Base-by-base conservation (phyloP, 2,329 filamentous ascomycete genomes). In the Ophiostoma montium region DNA sequence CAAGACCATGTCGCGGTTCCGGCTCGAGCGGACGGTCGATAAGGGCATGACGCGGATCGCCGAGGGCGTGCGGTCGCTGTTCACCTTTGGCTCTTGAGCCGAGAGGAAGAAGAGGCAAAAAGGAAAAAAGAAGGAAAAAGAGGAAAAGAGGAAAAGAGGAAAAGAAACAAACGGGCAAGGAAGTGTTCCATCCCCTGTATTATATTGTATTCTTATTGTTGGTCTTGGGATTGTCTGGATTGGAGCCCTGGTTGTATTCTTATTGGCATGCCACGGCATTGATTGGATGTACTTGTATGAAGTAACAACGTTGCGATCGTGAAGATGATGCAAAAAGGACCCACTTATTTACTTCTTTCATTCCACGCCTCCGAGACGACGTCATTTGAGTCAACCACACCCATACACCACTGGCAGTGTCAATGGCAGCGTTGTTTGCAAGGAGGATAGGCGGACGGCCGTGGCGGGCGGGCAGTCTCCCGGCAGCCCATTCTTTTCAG, bases 1-100 rank as follows among this genome's bases (percentile, higher is more conserved):
- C 41, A 52, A 53, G 49, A 51, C 46, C 8, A 52, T 56, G 51
- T 47, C 50, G 10, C 51, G 49, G 13, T 47, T 52, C 36, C 53
- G 53, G 10, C 46, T 53, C 18, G 52, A 56, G 46, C 35, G 47
- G 13, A 44, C 52, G 10, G 51, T 55, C 19, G 53, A 56, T 48
- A 55, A 54, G 52, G 38, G 52, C 46, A 52, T 56, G 52, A 23
- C 46, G 31, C 53, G 50, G 30, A 49, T 56, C 32, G 52, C 52
- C 9, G 51, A 51, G 10, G 51, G 52, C 3, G 48, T 56, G 21
- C 52, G 52, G 33, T 48, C 50, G 2, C 48, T 56, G 12, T 51
- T 55, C 35, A 38, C 49, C 2, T 52, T 50, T 27, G 48, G 36
- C 21, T 12, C 13, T 9, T 16, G 5, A 27, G n/a, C n/a, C 23